Conservation (phyloP, 129 eudicot species). For the Lactuca saligna region DNA sequence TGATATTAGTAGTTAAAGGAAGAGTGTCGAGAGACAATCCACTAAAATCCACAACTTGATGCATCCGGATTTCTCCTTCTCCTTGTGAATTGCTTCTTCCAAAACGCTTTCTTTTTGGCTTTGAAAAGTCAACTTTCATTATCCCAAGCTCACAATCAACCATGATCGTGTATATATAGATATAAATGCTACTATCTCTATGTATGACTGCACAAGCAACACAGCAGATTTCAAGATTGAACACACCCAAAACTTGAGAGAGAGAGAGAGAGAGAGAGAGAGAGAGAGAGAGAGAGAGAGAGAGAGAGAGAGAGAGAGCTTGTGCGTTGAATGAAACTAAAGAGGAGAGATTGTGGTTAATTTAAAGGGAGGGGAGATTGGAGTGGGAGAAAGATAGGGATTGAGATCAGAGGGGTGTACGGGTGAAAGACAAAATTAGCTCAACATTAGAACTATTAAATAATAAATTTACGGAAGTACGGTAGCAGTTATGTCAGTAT, state of each 20-base stretch:
- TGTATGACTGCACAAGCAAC: not conserved
- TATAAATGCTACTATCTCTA: constrained; percentile 8
- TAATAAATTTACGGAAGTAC: not conserved
- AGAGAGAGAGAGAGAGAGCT: too few relatives aligned
- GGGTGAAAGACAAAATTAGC: not conserved
- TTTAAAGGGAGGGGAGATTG: constrained; percentile 29
- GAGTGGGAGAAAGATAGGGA: constrained; percentile 25
- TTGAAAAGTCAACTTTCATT: constrained; percentile 30
- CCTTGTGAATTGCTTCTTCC: constrained; percentile 25
- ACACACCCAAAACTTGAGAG: constrained; percentile 1
- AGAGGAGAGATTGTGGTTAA: constrained; percentile 41
- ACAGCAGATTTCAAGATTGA: constrained; percentile 15
- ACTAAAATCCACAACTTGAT: constrained; percentile 72
- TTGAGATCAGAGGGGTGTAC: constrained; percentile 21
- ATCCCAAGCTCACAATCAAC: constrained; percentile 29
- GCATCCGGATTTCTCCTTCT: constrained; percentile 25
- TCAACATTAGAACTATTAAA: not conserved
- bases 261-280: constrained; percentile 17
- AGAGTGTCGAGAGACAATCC: constrained; percentile 56
- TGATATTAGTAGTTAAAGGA: constrained; percentile 49
- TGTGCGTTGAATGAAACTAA: constrained; percentile 35
- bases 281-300: constrained; percentile 14
- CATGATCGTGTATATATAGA: constrained; percentile 23
- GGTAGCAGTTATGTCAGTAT: not conserved
- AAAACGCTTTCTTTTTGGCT: constrained; percentile 31